phyloP scores from a whole-genome alignment of 108 stramenopile species.

The Aurantiochytrium sp. region DNA sequence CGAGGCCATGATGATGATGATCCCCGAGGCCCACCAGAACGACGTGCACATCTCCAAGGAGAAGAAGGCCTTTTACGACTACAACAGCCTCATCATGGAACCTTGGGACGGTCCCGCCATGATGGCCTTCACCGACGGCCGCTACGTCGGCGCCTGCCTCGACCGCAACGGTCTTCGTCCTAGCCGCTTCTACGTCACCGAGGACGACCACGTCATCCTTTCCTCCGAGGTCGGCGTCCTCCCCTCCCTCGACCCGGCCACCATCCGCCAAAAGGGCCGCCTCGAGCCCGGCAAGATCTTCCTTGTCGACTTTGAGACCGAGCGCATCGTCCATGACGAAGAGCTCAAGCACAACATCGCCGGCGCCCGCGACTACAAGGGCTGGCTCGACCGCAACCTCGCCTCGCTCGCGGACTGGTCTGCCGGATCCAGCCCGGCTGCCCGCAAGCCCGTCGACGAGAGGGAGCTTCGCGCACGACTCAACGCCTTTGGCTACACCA shows the following conservation, averaged over 20 bases:
- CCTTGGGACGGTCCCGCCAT: constrained; percentile 99
- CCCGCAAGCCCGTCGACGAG: constrained; percentile 52
- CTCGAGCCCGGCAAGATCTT: constrained; percentile 97
- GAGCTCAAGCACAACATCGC: constrained; percentile 91
- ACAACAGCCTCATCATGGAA: constrained; percentile 94
- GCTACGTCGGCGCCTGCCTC: constrained; percentile 83
- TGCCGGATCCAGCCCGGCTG: constrained; percentile 63
- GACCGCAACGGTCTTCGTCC: constrained; percentile 91
- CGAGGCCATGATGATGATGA: constrained; percentile 91
- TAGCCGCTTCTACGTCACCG: constrained; percentile 87
- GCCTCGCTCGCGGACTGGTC: constrained; percentile 26
- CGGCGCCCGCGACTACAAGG: constrained; percentile 67
- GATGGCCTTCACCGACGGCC: constrained; percentile 93
- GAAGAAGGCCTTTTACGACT: constrained; percentile 93
- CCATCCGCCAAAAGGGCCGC: constrained; percentile 82
- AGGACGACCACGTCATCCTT: constrained; percentile 83
- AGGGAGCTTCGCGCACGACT: constrained; percentile 9
- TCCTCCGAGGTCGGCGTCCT: constrained; percentile 91
- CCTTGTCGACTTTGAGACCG: constrained; percentile 84
- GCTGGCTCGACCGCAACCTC: constrained; percentile 70
- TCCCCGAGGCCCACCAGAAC: constrained; percentile 94
- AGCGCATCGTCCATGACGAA: constrained; percentile 83
- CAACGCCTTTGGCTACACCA: constrained; percentile 74
- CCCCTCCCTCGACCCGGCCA: constrained; percentile 66
- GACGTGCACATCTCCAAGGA: constrained; percentile 64